Evolutionary conservation across 2,329 filamentous ascomycete species (phyloP), one percentile per base, ranked within the genome.

Genomic region (Aspergillus tamarii): DNA sequence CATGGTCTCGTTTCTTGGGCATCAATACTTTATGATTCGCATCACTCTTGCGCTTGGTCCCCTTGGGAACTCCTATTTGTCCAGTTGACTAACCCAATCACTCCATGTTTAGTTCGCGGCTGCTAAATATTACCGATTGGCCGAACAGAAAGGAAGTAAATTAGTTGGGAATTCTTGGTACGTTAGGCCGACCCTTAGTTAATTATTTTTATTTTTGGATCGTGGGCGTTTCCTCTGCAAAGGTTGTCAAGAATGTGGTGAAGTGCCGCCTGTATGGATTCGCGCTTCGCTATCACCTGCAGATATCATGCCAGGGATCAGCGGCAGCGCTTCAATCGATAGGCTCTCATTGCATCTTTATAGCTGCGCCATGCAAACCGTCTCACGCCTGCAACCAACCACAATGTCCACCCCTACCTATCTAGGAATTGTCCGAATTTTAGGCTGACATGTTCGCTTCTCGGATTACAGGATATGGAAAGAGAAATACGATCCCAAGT

Each of bases 111-210:
- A 79, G 78, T 78, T 76, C 62, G 72, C 85, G 72, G 86, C 95
- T 72, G 94, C 95, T 70, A 92, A 91, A 79, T 97, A 97, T 81
- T 93, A 97, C 78, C 92, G 94, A 73, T 85, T 94, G 73, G 94
- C 95, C 43, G 95, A 98, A 81, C 85, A 92, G 74, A 91, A 89
- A 75, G 94, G 94, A 57, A 91, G 89, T 80, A 97, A 96, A 83
- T 93, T 89, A 61, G 83, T 98, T 68, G 95, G 95, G 66, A 97
- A 98, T 82, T 91, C 92, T 72, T 99, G 95, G 94, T 97, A 89
- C 79, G 91, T 87, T 61, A 68, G 11, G 48, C 19, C 16, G 6
- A 23, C 28, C 28, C 28, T 56, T 61, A 61, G 64, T 67, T 58
- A 50, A 30, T 53, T 11, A 59, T 60, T 52, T 46, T 60, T 58